phyloP scores from a whole-genome alignment of 2,329 filamentous ascomycete species.

The Ophiostoma sp. region DNA sequence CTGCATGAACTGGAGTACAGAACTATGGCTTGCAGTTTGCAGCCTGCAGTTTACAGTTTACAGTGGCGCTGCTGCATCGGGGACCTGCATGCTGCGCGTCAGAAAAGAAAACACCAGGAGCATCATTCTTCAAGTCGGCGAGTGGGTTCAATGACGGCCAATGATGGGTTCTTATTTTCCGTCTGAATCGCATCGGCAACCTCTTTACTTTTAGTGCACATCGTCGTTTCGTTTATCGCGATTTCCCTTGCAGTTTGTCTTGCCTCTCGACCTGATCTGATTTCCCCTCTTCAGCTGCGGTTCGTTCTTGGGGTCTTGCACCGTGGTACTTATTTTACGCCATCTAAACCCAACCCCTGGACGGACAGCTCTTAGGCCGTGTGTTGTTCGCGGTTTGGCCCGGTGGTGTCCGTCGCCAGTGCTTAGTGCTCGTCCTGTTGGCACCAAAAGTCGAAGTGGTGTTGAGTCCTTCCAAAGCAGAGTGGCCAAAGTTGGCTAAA shows the following conservation, averaged over 20 bases:
- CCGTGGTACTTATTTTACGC: neutral
- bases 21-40: slow-evolving; percentile 8
- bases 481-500: neutral
- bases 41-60: neutral
- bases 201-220: neutral
- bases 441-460: neutral
- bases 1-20: slow-evolving; percentile 4
- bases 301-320: neutral
- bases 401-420: slow-evolving; percentile 20
- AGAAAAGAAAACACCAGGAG: neutral
- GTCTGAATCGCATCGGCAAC: neutral
- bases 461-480: neutral
- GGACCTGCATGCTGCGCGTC: neutral
- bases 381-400: slow-evolving; percentile 15
- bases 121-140: neutral
- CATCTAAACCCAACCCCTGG: slow-evolving; percentile 9
- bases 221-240: slow-evolving; percentile 15
- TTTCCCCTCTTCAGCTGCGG: neutral
- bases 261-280: neutral
- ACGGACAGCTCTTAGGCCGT: neutral
- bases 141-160: neutral
- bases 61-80: slow-evolving; percentile 3
- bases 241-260: neutral
- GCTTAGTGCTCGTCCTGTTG: slow-evolving; percentile 5
- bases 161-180: neutral